Conservation (phyloP, 176 grass and related monocot genomes). For the Zea luxurians region DNA sequence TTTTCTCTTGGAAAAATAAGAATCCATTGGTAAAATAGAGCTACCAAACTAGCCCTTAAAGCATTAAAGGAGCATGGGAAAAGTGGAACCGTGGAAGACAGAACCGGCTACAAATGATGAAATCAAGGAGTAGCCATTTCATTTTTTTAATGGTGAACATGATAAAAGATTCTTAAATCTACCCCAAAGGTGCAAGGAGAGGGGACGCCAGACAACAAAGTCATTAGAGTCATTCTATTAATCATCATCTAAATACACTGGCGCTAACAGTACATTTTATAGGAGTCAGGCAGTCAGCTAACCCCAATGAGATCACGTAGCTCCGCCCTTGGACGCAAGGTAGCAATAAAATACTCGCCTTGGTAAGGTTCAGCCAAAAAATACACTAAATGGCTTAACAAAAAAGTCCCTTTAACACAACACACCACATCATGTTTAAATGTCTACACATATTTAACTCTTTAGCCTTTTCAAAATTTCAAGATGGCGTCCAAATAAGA, state of each 20-base stretch:
- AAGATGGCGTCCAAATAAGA: background rate
- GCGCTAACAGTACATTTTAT: too few relatives aligned
- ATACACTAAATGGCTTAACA: background rate
- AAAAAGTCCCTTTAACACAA: background rate
- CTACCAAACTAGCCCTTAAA: background rate
- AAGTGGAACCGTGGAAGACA: background rate
- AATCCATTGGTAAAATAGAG: too few relatives aligned
- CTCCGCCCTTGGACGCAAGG: too few relatives aligned
- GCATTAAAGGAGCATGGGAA: background rate
- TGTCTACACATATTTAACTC: background rate
- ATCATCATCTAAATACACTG: too few relatives aligned
- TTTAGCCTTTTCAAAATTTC: background rate
- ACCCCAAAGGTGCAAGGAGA: background rate
- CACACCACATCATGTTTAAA: background rate
- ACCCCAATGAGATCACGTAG: too few relatives aligned
- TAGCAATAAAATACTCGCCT: background rate
- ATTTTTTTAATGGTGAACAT: too few relatives aligned
- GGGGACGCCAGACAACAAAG: too few relatives aligned
- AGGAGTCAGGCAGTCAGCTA: too few relatives aligned
- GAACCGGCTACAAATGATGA: background rate
- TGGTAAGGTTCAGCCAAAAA: background rate
- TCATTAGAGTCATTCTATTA: too few relatives aligned
- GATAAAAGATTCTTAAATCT: background rate
- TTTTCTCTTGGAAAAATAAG: too few relatives aligned
- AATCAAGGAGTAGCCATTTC: background rate